Evolutionary conservation across 2,329 filamentous ascomycete species (phyloP).

Genomic region (Teratosphaeria nubilosa): DNA sequence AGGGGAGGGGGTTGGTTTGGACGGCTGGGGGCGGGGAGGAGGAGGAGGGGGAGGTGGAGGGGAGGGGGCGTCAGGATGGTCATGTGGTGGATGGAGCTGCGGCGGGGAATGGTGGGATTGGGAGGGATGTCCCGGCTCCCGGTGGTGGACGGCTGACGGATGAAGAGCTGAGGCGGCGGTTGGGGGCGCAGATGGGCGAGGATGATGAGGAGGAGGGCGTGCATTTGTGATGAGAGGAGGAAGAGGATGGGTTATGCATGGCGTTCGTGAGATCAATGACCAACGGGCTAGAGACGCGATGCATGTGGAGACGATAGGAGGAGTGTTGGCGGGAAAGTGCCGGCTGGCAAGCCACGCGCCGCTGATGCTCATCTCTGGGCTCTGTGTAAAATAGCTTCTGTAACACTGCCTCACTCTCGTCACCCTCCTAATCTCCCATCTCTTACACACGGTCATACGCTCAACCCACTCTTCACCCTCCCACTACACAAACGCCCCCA

Average conservation of each 20-base stretch:
- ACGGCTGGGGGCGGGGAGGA: conserved; percentile 20
- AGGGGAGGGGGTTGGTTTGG: conserved; percentile 50
- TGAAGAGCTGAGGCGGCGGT: conserved; percentile 46
- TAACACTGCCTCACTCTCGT: not conserved
- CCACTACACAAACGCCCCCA: conserved; percentile 48
- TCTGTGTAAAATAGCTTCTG: not conserved
- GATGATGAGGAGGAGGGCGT: conserved; percentile 47
- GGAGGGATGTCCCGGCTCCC: conserved; percentile 3
- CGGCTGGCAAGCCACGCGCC: too few species aligned
- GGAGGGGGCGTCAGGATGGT: too few species aligned
- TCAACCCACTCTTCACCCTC: not conserved
- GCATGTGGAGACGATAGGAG: not conserved
- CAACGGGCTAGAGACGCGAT: not conserved
- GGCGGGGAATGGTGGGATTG: not conserved
- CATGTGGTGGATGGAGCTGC: conserved; percentile 1
- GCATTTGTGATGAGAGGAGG: conserved; percentile 40
- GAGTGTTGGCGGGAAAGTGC: not conserved
- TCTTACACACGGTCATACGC: too few species aligned
- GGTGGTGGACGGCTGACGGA: conserved; percentile 45
- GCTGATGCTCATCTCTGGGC: too few species aligned
- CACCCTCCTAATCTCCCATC: too few species aligned
- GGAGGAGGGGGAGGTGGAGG: conserved; percentile 6
- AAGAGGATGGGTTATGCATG: not conserved
- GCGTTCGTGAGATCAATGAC: not conserved
- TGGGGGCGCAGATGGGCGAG: conserved; percentile 47